These are phyloP conservation scores for Metschnikowia gelsemii DNA, from an alignment of 805 yeast species.

Conservation along the genomic window DNA sequence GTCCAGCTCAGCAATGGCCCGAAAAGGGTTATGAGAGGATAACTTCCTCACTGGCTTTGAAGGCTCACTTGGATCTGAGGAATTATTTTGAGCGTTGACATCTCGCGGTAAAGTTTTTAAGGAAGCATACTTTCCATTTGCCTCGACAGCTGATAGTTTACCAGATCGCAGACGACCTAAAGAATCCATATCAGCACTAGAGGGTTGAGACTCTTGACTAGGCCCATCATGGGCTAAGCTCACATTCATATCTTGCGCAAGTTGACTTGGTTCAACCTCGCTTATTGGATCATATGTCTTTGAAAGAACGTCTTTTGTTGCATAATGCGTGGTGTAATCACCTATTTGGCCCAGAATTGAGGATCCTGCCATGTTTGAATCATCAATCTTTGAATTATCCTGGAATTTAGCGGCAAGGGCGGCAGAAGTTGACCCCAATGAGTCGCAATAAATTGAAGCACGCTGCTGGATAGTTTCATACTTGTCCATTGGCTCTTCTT, in stretches of 20 bases:
- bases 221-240: too few relatives aligned
- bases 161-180: too few relatives aligned
- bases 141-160: too few relatives aligned
- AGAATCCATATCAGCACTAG: too few relatives aligned
- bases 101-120: neutral
- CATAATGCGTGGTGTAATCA: neutral
- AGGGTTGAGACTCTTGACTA: too few relatives aligned
- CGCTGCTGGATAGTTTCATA: conserved; percentile 14
- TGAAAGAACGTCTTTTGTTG: neutral
- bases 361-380: neutral
- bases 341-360: neutral
- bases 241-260: too few relatives aligned
- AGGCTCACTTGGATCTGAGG: neutral
- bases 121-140: neutral
- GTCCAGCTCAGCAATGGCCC: neutral
- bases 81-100: neutral
- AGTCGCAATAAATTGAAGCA: conserved; percentile 19
- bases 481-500: conserved; percentile 21
- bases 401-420: conserved; percentile 2
- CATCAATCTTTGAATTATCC: neutral
- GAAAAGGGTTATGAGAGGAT: conserved; percentile 6
- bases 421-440: conserved; percentile 13
- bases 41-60: neutral
- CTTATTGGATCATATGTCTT: neutral
- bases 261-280: too few relatives aligned